A percentile compares a stretch with the other conserved stretches of the same genome.
These are phyloP conservation scores for Nemania bipapillata DNA, from an alignment of 2,329 filamentous ascomycete genomes.

Conservation along the genomic window DNA sequence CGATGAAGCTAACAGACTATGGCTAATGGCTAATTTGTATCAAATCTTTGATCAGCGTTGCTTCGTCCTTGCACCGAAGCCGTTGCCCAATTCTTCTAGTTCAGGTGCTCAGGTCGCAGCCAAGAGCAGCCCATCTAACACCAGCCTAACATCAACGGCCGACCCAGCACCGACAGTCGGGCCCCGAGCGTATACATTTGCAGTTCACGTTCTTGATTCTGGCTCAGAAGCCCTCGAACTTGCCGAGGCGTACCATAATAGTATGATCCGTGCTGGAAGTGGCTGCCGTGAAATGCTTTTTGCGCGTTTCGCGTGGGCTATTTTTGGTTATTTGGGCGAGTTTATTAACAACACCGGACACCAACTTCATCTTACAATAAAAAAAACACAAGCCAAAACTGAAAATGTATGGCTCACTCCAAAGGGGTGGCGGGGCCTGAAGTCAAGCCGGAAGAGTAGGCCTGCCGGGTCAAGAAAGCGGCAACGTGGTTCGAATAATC, in stretches of 20 bases:
- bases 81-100: not conserved
- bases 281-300: not conserved
- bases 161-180: too few species aligned
- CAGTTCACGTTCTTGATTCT: not conserved
- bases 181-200: not conserved
- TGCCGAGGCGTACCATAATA: not conserved
- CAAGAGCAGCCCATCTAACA: too few species aligned
- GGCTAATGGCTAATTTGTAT: not conserved
- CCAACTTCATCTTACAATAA: not conserved
- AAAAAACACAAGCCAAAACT: not conserved
- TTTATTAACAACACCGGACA: not conserved
- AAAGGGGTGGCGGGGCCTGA: not conserved
- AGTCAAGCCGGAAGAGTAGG: not conserved
- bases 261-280: not conserved
- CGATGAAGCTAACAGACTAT: not conserved
- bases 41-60: not conserved
- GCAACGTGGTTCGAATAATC: not conserved
- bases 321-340: not conserved
- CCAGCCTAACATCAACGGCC: not conserved
- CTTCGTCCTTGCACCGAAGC: not conserved
- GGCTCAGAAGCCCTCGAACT: not conserved
- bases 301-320: not conserved
- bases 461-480: not conserved
- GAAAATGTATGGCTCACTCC: not conserved
- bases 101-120: too few species aligned